Percentiles rank a stretch among this genome's conserved stretches.
Evolutionary conservation across 164 flowering plant genomes (phyloP).

Genomic region (Stephania cephalantha): DNA sequence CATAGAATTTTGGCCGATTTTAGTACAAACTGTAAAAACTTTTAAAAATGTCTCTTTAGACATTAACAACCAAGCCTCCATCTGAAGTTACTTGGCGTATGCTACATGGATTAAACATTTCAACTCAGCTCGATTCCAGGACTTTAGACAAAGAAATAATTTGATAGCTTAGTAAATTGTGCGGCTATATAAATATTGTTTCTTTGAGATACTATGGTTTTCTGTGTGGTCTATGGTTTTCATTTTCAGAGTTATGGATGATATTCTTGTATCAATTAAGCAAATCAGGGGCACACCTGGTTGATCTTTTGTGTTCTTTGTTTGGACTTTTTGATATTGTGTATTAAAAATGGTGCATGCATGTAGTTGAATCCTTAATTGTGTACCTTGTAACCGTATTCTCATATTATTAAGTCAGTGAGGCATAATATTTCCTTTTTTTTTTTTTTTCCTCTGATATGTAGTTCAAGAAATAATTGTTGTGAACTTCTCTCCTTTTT

Average conservation of each 20-base stretch:
- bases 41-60: no score
- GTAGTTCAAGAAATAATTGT: neutral
- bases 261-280: neutral
- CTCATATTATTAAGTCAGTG: neutral
- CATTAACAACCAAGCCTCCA: no score
- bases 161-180: neutral
- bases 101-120: no score
- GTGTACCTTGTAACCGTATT: neutral
- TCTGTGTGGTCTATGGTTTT: neutral
- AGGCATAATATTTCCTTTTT: neutral
- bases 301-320: neutral
- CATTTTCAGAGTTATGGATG: neutral
- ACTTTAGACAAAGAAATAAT: neutral
- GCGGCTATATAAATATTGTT: neutral
- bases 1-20: no score
- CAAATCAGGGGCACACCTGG: neutral
- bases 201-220: neutral
- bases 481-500: conserved; percentile 1
- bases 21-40: no score
- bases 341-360: neutral
- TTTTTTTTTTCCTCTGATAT: neutral
- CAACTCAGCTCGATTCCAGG: no score
- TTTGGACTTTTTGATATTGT: neutral
- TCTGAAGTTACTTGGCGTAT: no score
- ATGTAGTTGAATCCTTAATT: neutral